Evolutionary conservation across 2,329 filamentous ascomycete species (phyloP).

Genomic region (Colletotrichum sojae): DNA sequence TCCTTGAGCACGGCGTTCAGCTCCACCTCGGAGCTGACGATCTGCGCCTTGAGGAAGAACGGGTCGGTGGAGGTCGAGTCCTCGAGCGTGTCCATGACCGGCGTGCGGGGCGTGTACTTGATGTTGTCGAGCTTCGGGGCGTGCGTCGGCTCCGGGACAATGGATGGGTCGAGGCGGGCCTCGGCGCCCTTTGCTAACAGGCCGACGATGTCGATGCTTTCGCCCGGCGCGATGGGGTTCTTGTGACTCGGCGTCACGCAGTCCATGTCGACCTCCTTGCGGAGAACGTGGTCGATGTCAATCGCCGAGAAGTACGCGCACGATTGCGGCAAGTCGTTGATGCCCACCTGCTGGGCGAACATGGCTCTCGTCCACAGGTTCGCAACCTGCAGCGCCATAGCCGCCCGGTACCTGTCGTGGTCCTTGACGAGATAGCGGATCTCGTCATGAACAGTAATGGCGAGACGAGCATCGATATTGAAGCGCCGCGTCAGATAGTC

Average conservation of each 20-base stretch:
- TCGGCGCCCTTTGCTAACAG: slow-evolving; percentile 80
- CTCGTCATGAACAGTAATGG: slow-evolving; percentile 97
- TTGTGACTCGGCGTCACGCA: slow-evolving; percentile 92
- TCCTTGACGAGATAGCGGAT: slow-evolving; percentile 93
- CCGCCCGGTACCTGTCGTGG: slow-evolving; percentile 87
- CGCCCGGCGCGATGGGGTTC: slow-evolving; percentile 83
- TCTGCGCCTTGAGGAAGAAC: slow-evolving; percentile 86
- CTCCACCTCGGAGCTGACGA: slow-evolving; percentile 80
- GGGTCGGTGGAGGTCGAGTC: slow-evolving; percentile 61
- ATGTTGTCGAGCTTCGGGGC: slow-evolving; percentile 74
- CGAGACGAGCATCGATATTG: slow-evolving; percentile 86
- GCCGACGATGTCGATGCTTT: slow-evolving; percentile 86
- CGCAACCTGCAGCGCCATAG: slow-evolving; percentile 92
- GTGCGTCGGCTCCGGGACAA: slow-evolving; percentile 65
- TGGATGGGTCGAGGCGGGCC: slow-evolving; percentile 77
- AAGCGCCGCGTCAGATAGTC: slow-evolving; percentile 91
- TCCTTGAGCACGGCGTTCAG: slow-evolving; percentile 80
- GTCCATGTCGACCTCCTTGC: slow-evolving; percentile 98
- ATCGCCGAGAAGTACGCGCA: slow-evolving; percentile 97
- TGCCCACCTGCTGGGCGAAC: slow-evolving; percentile 97
- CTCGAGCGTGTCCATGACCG: slow-evolving; percentile 84
- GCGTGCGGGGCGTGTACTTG: slow-evolving; percentile 77
- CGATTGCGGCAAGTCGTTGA: slow-evolving; percentile 92
- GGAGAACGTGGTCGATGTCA: slow-evolving; percentile 94
- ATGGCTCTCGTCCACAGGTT: slow-evolving; percentile 98